Base-by-base conservation (phyloP, 371 early-diverging fungal genomes). In the Lichtheimia hyalospora region DNA sequence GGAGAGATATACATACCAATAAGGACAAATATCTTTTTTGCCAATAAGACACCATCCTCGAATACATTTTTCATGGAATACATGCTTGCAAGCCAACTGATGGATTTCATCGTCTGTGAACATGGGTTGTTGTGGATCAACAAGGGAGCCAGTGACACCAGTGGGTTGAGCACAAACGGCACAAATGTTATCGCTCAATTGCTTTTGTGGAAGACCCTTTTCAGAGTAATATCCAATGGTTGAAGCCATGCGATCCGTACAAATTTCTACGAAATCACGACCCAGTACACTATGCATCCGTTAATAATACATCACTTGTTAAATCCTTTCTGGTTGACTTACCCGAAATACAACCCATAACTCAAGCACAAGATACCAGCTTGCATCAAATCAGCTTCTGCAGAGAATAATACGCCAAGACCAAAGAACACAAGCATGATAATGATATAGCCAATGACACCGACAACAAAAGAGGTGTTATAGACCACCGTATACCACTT, bases 1-100 rank as follows among this genome's bases (percentile, higher is more conserved):
- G 23, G 40, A 15, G 12, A 13, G n/a, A 23, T 13, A 8, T 10
- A 48, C 74, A 54, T 76, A 85, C 80, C 96, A 96, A 68, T 92
- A 96, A n/a, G 96, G 96, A 70, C 98, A 98, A 54, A 84, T 85
- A 51, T 92, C 93, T 67, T 95, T 96, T 67, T 96, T 96, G 42
- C 96, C 96, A 56, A 98, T 87, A 54, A 96, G 79, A 53, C 89
- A 89, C 96, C 96, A 96, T 42, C 96, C 97, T 60, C 94, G 89
- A 57, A 97, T 94, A 74, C 97, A 98, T 44, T 85, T 83, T 66
- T 92, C 91, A 69, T 98, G 98, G 68, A 90, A 92, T 39, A 85
- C 84, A 63, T 94, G 94, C 34, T 84, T 83, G 63, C 94, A 94
- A 48, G 78, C 84, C 52, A 92, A 62, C 60, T 84, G 83, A 67